Conservation (phyloP, 148 eudicot genomes). For the Euryodendron excelsum region DNA sequence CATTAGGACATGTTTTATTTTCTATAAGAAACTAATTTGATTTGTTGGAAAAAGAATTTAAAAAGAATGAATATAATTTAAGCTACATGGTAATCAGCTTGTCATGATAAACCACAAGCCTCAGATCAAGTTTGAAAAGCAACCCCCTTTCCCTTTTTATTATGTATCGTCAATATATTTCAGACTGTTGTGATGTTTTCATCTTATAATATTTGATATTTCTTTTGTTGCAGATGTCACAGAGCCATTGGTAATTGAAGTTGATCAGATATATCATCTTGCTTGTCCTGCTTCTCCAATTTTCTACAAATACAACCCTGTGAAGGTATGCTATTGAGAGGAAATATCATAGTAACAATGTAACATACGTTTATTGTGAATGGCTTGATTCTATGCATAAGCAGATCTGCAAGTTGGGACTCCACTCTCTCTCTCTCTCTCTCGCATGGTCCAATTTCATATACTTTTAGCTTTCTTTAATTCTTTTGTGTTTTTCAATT, state of each 20-base stretch:
- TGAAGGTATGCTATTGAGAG: conserved; percentile 46
- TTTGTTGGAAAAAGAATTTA: neutral
- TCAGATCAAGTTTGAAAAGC: neutral
- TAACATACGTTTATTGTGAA: neutral
- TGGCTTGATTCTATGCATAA: neutral
- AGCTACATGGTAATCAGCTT: neutral
- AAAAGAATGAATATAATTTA: neutral
- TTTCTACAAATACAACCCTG: conserved; percentile 95
- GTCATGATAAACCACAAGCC: neutral
- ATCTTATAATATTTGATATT: neutral
- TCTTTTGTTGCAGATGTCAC: conserved; percentile 68
- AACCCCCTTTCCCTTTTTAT: neutral
- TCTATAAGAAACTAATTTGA: neutral
- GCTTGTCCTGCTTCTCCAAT: conserved; percentile 99
- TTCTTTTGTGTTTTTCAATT: neutral
- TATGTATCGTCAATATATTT: neutral
- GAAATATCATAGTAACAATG: neutral
- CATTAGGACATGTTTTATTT: neutral
- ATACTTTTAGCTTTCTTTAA: neutral
- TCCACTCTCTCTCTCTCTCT: neutral
- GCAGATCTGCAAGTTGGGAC: neutral
- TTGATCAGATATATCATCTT: conserved; percentile 93
- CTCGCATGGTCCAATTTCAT: neutral
- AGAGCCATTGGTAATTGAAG: conserved; percentile 78
- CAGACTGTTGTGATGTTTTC: neutral